Evolutionary conservation across 148 eudicot genomes (phyloP).

Genomic region (Camellia japonica): DNA sequence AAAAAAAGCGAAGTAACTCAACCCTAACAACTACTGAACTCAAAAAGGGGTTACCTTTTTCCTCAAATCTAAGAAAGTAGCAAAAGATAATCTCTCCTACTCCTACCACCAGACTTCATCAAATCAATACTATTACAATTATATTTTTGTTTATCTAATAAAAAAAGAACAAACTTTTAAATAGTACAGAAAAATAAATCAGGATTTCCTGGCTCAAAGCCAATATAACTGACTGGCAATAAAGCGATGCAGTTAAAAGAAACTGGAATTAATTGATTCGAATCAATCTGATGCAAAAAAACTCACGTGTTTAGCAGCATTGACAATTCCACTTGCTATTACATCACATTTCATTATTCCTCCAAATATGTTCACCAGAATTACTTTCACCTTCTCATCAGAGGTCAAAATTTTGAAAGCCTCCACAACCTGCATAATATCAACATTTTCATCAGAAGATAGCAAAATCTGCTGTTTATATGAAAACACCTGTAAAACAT

Average conservation of each 20-base stretch:
- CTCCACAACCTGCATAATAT: conserved; percentile 53
- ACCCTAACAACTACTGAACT: background rate
- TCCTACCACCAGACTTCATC: background rate
- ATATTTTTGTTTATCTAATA: background rate
- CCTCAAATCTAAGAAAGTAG: background rate
- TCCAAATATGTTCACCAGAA: conserved; percentile 94
- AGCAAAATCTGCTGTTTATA: background rate
- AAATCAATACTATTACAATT: background rate
- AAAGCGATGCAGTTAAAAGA: background rate
- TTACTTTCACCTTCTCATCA: conserved; percentile 93
- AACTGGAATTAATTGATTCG: background rate
- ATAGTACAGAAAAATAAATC: background rate
- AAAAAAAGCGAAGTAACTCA: background rate
- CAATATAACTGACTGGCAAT: background rate
- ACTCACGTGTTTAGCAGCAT: conserved; percentile 90
- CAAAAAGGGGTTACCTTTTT: background rate
- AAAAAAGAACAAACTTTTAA: background rate
- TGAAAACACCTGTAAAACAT: no score
- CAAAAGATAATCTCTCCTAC: background rate
- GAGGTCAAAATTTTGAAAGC: conserved; percentile 96
- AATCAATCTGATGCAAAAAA: conserved; percentile 3
- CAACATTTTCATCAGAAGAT: background rate
- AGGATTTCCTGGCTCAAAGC: background rate
- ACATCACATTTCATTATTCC: conserved; percentile 99
- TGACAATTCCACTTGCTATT: conserved; percentile 95